phyloP scores from a whole-genome alignment of 2,329 filamentous ascomycete species.

The Epichloe sibirici region DNA sequence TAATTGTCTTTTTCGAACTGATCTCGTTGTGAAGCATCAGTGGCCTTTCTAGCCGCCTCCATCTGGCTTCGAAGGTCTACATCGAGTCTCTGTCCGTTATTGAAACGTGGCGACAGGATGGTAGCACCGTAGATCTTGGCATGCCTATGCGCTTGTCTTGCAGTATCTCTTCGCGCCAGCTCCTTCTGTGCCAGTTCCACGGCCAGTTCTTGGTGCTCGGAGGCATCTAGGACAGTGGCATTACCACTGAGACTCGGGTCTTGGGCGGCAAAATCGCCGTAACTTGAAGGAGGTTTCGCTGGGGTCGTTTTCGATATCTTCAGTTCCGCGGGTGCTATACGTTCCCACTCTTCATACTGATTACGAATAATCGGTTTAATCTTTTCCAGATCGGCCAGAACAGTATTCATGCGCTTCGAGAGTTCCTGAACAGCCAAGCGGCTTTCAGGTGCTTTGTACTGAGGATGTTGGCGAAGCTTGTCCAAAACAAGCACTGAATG shows the following conservation, averaged over 20 bases:
- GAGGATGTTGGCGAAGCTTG: constrained; percentile 62
- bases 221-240: constrained; percentile 52
- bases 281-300: constrained; percentile 18
- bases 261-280: constrained; percentile 36
- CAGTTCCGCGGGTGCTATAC: constrained; percentile 31
- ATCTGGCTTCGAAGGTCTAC: constrained; percentile 38
- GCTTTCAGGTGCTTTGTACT: constrained; percentile 54
- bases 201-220: constrained; percentile 61
- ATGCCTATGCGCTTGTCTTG: constrained; percentile 43
- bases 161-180: constrained; percentile 53
- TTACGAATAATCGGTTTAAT: constrained; percentile 69
- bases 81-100: constrained; percentile 20
- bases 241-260: constrained; percentile 50
- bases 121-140: constrained; percentile 17
- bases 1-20: neutral
- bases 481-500: constrained; percentile 77
- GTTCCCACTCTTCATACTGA: constrained; percentile 56
- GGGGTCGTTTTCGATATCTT: constrained; percentile 12
- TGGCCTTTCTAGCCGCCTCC: constrained; percentile 35
- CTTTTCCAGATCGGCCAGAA: constrained; percentile 60
- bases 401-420: constrained; percentile 37
- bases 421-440: constrained; percentile 47
- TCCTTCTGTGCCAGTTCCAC: constrained; percentile 65
- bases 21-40: constrained; percentile 21
- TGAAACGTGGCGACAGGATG: neutral